A percentile compares a stretch with the other conserved stretches of the same genome.
Evolutionary conservation across 1,284 basidiomycete genomes (phyloP).

Genomic region (Microstroma glucosiphilum): DNA sequence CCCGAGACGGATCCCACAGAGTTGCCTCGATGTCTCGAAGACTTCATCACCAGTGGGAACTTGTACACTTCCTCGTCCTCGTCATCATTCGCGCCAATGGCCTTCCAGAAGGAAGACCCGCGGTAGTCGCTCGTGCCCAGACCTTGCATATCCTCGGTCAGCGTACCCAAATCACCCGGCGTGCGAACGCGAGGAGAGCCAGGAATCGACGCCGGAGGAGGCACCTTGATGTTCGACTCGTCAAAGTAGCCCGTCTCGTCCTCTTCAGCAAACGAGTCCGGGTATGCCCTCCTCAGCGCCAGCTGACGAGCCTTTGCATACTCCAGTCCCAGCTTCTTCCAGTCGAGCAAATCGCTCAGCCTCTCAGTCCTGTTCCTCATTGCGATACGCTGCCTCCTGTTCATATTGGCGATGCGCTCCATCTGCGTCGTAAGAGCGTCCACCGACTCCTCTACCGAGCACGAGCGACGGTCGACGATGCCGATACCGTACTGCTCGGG

Average conservation of each 20-base stretch:
- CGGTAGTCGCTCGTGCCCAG: conserved; percentile 42
- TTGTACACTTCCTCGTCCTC: conserved; percentile 35
- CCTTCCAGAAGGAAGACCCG: conserved; percentile 38
- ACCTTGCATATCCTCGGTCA: conserved; percentile 42
- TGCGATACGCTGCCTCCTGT: conserved; percentile 93
- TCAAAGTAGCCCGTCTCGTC: conserved; percentile 60
- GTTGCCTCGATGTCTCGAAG: conserved; percentile 26
- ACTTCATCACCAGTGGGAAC: conserved; percentile 42
- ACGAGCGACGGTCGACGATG: conserved; percentile 84
- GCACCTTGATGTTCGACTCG: conserved; percentile 61
- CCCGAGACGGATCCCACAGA: conserved; percentile 43
- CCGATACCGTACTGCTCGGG: conserved; percentile 61
- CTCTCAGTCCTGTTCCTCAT: conserved; percentile 91
- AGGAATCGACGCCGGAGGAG: conserved; percentile 69
- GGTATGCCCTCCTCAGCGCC: conserved; percentile 85
- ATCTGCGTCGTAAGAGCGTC: conserved; percentile 56
- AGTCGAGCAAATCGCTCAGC: conserved; percentile 74
- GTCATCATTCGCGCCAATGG: conserved; percentile 39
- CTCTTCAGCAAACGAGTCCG: conserved; percentile 71
- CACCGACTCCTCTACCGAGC: conserved; percentile 86
- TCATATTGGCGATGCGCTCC: conserved; percentile 68
- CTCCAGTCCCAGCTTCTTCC: conserved; percentile 96
- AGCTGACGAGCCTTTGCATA: conserved; percentile 92
- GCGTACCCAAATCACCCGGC: conserved; percentile 43
- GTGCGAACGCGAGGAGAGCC: conserved; percentile 65